Evolutionary conservation across 1,284 basidiomycete species (phyloP), one percentile per base, ranked within the genome.

Genomic region (Pyrrhoderma noxium): DNA sequence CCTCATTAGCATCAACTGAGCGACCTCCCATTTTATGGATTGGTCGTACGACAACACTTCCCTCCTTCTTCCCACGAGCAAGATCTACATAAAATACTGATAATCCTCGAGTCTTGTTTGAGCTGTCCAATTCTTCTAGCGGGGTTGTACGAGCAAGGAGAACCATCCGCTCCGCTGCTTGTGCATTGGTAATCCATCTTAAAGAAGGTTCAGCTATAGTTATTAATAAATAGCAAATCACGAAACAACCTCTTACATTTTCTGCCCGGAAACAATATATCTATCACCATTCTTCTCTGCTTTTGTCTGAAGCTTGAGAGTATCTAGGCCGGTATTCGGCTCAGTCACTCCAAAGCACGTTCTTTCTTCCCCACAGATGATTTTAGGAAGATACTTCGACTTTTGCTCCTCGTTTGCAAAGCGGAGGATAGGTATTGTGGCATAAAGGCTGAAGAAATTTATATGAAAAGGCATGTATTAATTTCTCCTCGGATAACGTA

Each of bases 11-110:
- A 47, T 69, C 67, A 11, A 68, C 64, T 5, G 60, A 57, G 19
- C 65, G 62, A 7, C 65, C 65, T n/a, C 67, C 67, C 65, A 69
- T 67, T 56, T 69, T 67, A 18, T 59, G 55, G 23, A 68, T 67
- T 31, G 59, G 61, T 19, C 58, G 47, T 55, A 66, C 60, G 36
- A 63, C 59, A 9, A 68, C 47, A 0, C 65, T 63, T n/a, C 56
- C 58, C 34, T 54, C 62, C 21, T 56, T 47, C 35, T 58, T 54
- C 8, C 49, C 45, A 21, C 48, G 40, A 8, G 57, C 58, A 8
- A 64, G 46, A 45, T 59, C 58, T n/a, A 58, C 57, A 52, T 63
- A 55, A 55, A 65, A 57, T 36, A 67, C 45, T 23, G 58, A 56
- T n/a, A 64, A 55, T 1, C 60, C 58, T 2, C 18, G 21, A 22